Base-by-base conservation (phyloP, 139 green algal genomes). In the Ettlia oleoabundans region DNA sequence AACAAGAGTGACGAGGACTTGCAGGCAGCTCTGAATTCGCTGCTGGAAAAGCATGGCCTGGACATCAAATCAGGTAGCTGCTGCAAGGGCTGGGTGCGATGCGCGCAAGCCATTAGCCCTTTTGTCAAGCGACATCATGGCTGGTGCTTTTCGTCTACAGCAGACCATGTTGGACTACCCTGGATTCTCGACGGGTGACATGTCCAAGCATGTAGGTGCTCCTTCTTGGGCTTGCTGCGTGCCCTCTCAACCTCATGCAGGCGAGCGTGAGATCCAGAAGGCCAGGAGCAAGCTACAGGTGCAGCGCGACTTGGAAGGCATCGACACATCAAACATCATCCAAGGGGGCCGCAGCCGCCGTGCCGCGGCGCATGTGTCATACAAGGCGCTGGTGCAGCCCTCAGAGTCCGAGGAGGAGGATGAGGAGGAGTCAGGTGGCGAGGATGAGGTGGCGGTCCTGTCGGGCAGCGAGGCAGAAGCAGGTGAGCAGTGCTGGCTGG, bases 241-340 rank as follows among this genome's bases (percentile, higher is more conserved):
- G 4, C 43, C 37, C 32, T n/a, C n/a, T n/a, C n/a, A n/a, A n/a
- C 10, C 32, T 15, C 13, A 26, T 26, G 41, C 69, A 84, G 79
- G 79, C 52, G 35, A 79, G 53, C n/a, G 62, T 22, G 80, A 80
- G 28, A 72, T 89, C 15, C 38, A 38, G 9, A 21, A 58, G 28
- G 90, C 78, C 30, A 88, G 85, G 76, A 38, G n/a, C 66, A 78
- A 69, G 62, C 76, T 94, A 38, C 76, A 89, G 55, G 62, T 82
- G 43, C 74, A 93, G 71, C 75, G 87, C 2, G 92, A 96, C 62
- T 66, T 96, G 67, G 92, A 95, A 10, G 92, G 92, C 37, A 96
- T 96, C 66, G 92, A 96, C 85, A 90, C 82, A 5, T 92, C 83
- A 78, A 96, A 96, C 86, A 95, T 95, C 85, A 86, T 95, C 22